A percentile compares a stretch with the other conserved stretches of the same genome.
Conservation (phyloP, 208 protist genomes). For the Trichomonas tenax region DNA sequence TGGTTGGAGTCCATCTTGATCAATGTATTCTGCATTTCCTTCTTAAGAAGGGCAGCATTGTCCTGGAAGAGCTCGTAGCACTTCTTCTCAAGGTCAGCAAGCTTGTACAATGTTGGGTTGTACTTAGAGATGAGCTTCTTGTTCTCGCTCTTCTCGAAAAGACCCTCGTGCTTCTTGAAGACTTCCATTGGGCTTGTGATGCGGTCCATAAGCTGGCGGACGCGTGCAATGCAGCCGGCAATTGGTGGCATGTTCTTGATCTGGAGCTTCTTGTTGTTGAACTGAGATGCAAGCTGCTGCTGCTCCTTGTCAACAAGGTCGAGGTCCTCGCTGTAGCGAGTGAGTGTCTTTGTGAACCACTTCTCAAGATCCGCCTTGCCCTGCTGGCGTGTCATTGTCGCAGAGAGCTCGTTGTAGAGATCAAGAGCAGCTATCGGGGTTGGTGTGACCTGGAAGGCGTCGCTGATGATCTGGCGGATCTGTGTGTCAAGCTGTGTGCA, state of each 20-base stretch:
- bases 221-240: background rate
- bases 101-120: background rate
- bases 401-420: background rate
- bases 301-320: too few relatives aligned
- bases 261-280: background rate
- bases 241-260: conserved; percentile 22
- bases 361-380: background rate
- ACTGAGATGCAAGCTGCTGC: background rate
- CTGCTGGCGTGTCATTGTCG: background rate
- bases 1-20: background rate
- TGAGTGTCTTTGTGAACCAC: background rate
- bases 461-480: background rate
- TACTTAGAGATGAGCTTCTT: background rate
- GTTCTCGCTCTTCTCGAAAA: background rate
- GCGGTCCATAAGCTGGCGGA: background rate
- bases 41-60: background rate
- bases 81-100: background rate
- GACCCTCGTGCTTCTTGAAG: background rate
- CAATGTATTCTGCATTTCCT: conserved; percentile 11
- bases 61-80: background rate
- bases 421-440: background rate
- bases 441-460: background rate
- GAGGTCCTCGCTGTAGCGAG: background rate
- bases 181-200: background rate
- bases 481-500: background rate